Evolutionary conservation across 108 stramenopile genomes (phyloP).

Genomic region (Aurantiochytrium sp.): DNA sequence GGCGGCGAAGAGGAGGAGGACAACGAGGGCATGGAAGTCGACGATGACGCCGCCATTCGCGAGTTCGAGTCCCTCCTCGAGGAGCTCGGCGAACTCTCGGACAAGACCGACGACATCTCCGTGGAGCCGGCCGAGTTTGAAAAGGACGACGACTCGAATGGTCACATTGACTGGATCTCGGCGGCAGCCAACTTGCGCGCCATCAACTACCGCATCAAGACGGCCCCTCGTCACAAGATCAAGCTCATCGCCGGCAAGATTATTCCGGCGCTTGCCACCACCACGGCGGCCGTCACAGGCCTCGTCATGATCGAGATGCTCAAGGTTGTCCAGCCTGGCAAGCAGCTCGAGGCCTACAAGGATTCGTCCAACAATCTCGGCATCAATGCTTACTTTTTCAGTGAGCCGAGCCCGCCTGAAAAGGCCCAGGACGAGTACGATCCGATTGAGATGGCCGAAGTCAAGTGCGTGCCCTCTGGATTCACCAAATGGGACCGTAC

Average conservation of each 20-base stretch:
- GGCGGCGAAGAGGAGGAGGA: constrained; percentile 19
- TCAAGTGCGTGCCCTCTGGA: constrained; percentile 36
- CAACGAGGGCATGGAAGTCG: background rate
- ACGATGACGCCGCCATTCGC: background rate
- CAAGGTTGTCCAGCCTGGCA: constrained; percentile 29
- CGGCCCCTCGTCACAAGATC: constrained; percentile 41
- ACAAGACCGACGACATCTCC: constrained; percentile 11
- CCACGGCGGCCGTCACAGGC: constrained; percentile 53
- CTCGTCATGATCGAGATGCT: constrained; percentile 57
- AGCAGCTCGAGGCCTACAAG: constrained; percentile 20
- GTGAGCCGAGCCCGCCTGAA: constrained; percentile 22
- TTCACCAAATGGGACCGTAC: constrained; percentile 96
- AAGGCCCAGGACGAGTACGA: background rate
- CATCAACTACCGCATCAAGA: constrained; percentile 38
- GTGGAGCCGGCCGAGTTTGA: constrained; percentile 47
- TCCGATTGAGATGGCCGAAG: background rate
- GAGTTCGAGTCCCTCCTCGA: background rate
- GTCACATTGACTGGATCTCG: constrained; percentile 58
- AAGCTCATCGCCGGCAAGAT: constrained; percentile 65
- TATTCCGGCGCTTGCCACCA: constrained; percentile 58
- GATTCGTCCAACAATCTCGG: constrained; percentile 12
- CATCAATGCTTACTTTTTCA: background rate
- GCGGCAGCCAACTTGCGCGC: constrained; percentile 40
- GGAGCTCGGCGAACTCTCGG: constrained; percentile 20
- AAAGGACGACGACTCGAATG: constrained; percentile 52